Evolutionary conservation across 768 basidiomycete genomes (phyloP).

Genomic region (Boletus bicolor): DNA sequence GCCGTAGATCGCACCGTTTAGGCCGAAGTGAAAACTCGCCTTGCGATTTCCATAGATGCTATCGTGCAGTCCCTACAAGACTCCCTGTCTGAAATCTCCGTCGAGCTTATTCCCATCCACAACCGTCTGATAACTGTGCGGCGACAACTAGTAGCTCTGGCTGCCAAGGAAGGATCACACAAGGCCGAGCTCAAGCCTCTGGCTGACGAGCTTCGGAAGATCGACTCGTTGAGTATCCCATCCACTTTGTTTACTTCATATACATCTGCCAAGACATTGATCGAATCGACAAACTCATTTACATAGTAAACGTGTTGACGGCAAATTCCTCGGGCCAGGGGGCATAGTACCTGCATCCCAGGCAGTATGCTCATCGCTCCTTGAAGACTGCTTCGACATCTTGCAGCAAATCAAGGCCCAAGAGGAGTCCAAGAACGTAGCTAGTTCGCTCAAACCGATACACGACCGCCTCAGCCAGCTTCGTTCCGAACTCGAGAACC

Average conservation of each 20-base stretch:
- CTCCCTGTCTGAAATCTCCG: constrained; percentile 81
- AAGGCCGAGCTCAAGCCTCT: constrained; percentile 88
- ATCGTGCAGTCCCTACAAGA: constrained; percentile 77
- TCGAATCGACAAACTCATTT: neutral
- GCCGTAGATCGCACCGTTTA: neutral
- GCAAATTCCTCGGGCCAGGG: constrained; percentile 90
- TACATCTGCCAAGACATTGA: constrained; percentile 19
- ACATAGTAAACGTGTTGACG: constrained; percentile 84
- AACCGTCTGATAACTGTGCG: constrained; percentile 84
- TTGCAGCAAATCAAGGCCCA: constrained; percentile 92
- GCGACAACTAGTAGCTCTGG: constrained; percentile 83
- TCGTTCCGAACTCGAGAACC: constrained; percentile 81
- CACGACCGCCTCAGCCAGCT: constrained; percentile 88
- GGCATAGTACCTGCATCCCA: constrained; percentile 90
- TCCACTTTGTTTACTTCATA: constrained; percentile 22
- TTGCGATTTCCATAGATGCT: constrained; percentile 48
- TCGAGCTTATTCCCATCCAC: constrained; percentile 88
- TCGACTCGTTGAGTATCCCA: constrained; percentile 84
- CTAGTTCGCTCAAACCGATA: constrained; percentile 83
- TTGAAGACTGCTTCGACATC: constrained; percentile 97
- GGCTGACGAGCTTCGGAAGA: constrained; percentile 89
- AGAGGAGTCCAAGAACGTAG: constrained; percentile 86
- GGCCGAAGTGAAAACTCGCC: neutral
- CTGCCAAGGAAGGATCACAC: constrained; percentile 80
- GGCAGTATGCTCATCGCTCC: constrained; percentile 83